Evolutionary conservation across 495 filamentous ascomycete species (phyloP), one percentile per base, ranked within the genome.

Genomic region (Lepraria neglecta): DNA sequence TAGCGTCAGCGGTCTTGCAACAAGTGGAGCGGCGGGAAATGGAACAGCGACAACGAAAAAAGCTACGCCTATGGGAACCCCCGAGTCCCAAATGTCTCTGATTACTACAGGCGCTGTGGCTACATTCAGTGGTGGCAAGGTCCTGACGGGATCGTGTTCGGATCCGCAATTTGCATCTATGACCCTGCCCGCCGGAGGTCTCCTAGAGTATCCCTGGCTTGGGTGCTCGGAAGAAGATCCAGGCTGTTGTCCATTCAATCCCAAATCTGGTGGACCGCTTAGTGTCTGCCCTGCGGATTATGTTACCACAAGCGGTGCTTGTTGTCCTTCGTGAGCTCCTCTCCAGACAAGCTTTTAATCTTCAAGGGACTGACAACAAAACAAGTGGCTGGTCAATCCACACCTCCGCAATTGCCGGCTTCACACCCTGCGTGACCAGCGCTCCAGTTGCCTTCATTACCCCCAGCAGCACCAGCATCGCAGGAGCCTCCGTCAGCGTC

Each of bases 311-410:
- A 43, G 45, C 33, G 60, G 40, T 40, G 69, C 65, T 9, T 71
- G 69, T 58, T 71, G 69, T 60, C 69, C 67, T 31, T 66, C 67
- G 69, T 71, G 60, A 62, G 69, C 9, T 6, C 57, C 24, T 19
- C n/a, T 15, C n/a, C 58, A 33, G 35, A 46, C 24, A 38, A n/a
- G 4, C 6, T 42, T 1, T 35, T 28, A 15, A 6, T 19, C 21
- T 10, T 24, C 24, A 24, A 55, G 2, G n/a, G 17, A 30, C 51
- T 59, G 0, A 53, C 15, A 15, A 33, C 17, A 5, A 56, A 12
- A 28, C 14, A 45, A 71, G 69, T 21, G 69, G 69, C 51, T 71
- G 68, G 65, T 63, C 65, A 52, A 59, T 69, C 38, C 62, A 69
- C 44, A 62, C 65, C 19, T 61, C 64, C 17, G 59, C 59, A 4